Evolutionary conservation across 1,139 yeast species (phyloP).

Genomic region (Wickerhamiella infanticola): DNA sequence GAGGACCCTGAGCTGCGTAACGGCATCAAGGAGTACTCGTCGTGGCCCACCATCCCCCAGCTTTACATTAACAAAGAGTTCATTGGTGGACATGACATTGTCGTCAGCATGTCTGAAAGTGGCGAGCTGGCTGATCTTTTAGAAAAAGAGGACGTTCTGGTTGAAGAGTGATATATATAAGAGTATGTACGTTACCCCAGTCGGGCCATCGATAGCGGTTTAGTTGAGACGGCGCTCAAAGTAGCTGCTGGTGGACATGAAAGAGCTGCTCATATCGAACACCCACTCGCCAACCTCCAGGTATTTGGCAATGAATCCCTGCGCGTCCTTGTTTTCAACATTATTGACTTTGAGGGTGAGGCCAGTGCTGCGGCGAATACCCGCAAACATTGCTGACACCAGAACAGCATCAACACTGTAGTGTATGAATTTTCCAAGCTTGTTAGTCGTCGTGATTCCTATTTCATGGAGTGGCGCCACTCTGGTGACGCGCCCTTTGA

Average conservation of each 20-base stretch:
- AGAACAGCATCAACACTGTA: constrained; percentile 57
- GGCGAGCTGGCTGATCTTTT: constrained; percentile 85
- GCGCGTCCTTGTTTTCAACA: constrained; percentile 35
- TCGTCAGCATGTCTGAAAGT: constrained; percentile 76
- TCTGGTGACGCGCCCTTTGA: not conserved
- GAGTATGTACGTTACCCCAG: no score
- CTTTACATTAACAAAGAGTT: constrained; percentile 52
- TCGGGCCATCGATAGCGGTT: not conserved
- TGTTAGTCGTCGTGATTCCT: not conserved
- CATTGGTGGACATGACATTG: constrained; percentile 93
- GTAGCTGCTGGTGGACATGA: constrained; percentile 56
- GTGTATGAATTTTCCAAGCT: constrained; percentile 32
- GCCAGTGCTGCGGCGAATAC: constrained; percentile 79
- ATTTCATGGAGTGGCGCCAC: no score
- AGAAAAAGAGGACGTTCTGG: constrained; percentile 63
- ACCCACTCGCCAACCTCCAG: constrained; percentile 75
- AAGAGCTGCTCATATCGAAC: constrained; percentile 57
- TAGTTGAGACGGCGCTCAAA: constrained; percentile 36
- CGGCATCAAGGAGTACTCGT: constrained; percentile 87
- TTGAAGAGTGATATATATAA: constrained; percentile 38
- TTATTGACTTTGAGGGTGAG: constrained; percentile 33
- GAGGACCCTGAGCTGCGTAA: constrained; percentile 86
- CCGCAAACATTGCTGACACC: constrained; percentile 74
- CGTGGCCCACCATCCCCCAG: constrained; percentile 87
- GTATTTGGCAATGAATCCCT: constrained; percentile 47